A percentile compares a stretch with the other conserved stretches of the same genome.
phyloP scores from a whole-genome alignment of 2,329 filamentous ascomycete genomes.

The Claviceps monticola region DNA sequence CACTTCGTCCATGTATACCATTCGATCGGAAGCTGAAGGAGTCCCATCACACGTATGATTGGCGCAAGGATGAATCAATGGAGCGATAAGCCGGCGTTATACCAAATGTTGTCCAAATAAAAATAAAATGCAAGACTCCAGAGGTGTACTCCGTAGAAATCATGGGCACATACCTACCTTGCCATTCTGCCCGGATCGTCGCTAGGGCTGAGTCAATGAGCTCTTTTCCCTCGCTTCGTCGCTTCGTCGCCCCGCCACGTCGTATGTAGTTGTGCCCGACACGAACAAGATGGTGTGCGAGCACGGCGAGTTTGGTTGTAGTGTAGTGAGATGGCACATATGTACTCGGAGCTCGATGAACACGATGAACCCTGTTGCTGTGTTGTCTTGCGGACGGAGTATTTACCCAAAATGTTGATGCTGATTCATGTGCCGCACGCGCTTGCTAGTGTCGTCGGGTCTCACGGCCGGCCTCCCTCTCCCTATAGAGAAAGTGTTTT shows the following conservation, averaged over 20 bases:
- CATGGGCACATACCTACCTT: background rate
- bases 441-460: background rate
- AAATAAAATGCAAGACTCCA: background rate
- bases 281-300: conserved; percentile 1
- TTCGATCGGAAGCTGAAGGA: background rate
- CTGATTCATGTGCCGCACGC: background rate
- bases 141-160: background rate
- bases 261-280: conserved; percentile 1
- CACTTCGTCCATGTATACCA: background rate
- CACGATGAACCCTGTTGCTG: conserved; percentile 1
- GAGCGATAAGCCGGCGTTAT: conserved; percentile 3
- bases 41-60: background rate
- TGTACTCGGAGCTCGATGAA: conserved; percentile 1
- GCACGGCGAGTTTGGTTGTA: background rate
- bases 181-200: background rate
- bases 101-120: background rate
- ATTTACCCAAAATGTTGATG: background rate
- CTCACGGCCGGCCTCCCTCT: too few relatives aligned
- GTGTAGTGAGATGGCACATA: background rate
- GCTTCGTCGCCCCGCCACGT: background rate
- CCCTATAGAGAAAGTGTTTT: too few relatives aligned
- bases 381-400: background rate
- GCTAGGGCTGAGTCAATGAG: background rate
- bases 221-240: background rate
- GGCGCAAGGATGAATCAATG: background rate